Evolutionary conservation across 2,329 filamentous ascomycete genomes (phyloP).

Genomic region (Lasiodiplodia sp.): DNA sequence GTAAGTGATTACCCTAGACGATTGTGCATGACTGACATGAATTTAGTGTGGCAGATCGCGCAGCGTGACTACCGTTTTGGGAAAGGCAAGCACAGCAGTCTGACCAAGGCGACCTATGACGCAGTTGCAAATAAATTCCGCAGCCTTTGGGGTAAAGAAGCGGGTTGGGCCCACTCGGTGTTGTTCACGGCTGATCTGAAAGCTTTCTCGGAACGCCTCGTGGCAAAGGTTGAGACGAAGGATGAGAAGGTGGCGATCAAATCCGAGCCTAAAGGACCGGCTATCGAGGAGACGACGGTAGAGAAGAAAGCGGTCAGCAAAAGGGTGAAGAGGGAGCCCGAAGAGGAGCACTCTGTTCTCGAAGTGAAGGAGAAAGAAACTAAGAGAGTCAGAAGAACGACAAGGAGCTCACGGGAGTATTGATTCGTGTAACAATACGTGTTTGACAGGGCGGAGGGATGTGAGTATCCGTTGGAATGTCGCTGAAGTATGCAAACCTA

Average conservation of each 20-base stretch:
- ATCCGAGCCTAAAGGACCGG: constrained; percentile 26
- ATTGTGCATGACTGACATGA: constrained; percentile 10
- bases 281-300: constrained; percentile 30
- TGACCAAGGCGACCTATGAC: constrained; percentile 89
- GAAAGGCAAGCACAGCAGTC: constrained; percentile 79
- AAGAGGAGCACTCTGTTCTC: constrained; percentile 48
- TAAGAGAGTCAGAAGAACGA: constrained; percentile 45
- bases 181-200: constrained; percentile 92
- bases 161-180: constrained; percentile 97
- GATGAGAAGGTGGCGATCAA: constrained; percentile 46
- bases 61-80: constrained; percentile 95
- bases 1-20: constrained; percentile 43
- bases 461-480: not conserved
- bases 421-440: not conserved
- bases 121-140: constrained; percentile 91
- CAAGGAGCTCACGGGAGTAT: constrained; percentile 30
- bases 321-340: constrained; percentile 51
- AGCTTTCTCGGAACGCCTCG: constrained; percentile 76
- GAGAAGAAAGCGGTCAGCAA: constrained; percentile 40
- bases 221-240: constrained; percentile 58
- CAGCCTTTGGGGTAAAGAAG: constrained; percentile 87
- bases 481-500: not conserved
- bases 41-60: constrained; percentile 90
- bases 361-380: constrained; percentile 48
- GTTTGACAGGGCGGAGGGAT: not conserved